Evolutionary conservation across 306 rosid genomes (phyloP).

Genomic region (Senna tora): DNA sequence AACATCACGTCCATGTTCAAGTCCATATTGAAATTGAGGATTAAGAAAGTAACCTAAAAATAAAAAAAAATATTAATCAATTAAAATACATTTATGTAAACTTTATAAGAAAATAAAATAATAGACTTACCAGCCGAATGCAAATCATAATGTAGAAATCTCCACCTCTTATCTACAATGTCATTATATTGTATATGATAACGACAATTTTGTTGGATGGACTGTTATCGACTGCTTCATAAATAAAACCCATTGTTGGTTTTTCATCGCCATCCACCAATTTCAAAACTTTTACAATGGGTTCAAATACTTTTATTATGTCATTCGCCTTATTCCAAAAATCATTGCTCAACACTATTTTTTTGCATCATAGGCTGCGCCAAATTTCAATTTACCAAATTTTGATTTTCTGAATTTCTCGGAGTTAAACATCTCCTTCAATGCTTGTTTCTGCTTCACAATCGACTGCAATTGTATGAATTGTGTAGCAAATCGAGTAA

Average conservation of each 20-base stretch:
- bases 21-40: not conserved
- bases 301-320: not conserved
- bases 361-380: not conserved
- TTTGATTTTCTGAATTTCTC: too few species aligned
- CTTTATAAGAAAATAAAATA: too few species aligned
- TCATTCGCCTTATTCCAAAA: not conserved
- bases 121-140: not conserved
- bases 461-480: not conserved
- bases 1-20: too few species aligned
- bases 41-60: not conserved
- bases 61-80: not conserved
- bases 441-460: not conserved
- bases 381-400: too few species aligned
- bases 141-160: not conserved
- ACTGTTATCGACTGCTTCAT: too few species aligned
- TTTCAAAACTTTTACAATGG: not conserved
- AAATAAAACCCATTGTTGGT: too few species aligned
- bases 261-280: not conserved
- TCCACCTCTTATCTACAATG: not conserved
- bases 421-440: not conserved
- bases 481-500: not conserved
- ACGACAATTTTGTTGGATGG: not conserved
- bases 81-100: too few species aligned
- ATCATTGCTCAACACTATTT: not conserved
- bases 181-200: not conserved